phyloP scores from a whole-genome alignment of 768 basidiomycete genomes.

The Scleroderma bovista region DNA sequence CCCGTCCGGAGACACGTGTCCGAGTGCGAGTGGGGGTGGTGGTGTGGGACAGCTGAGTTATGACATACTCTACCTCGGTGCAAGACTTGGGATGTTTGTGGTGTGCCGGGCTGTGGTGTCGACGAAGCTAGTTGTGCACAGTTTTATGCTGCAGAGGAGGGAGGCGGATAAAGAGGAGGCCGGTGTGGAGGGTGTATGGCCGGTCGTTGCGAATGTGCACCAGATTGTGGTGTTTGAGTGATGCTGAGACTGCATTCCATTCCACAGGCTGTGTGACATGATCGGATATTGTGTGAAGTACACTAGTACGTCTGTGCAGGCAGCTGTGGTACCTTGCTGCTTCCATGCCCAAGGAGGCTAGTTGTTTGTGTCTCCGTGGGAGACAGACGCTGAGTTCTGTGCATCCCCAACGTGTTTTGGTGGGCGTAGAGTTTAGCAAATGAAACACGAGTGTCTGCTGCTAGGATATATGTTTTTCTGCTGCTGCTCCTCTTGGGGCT shows the following conservation, averaged over 20 bases:
- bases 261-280: too few relatives aligned
- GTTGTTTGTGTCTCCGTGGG: too few relatives aligned
- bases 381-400: too few relatives aligned
- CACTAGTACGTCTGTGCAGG: too few relatives aligned
- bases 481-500: neutral
- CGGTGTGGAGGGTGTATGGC: constrained; percentile 24
- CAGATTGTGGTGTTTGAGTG: constrained; percentile 27
- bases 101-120: constrained; percentile 16
- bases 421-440: too few relatives aligned
- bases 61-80: constrained; percentile 28
- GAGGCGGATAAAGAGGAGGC: constrained; percentile 26
- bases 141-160: constrained; percentile 26
- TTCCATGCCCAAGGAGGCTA: neutral
- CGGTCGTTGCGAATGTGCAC: constrained; percentile 23
- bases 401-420: too few relatives aligned
- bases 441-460: too few relatives aligned
- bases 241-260: neutral
- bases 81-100: constrained; percentile 21
- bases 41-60: constrained; percentile 16
- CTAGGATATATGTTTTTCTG: too few relatives aligned
- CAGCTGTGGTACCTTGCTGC: too few relatives aligned
- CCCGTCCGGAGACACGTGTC: neutral
- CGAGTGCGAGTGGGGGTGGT: neutral
- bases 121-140: constrained; percentile 20
- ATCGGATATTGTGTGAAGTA: too few relatives aligned